phyloP scores from a whole-genome alignment of 2,329 filamentous ascomycete genomes.

The Fusarium clavum region DNA sequence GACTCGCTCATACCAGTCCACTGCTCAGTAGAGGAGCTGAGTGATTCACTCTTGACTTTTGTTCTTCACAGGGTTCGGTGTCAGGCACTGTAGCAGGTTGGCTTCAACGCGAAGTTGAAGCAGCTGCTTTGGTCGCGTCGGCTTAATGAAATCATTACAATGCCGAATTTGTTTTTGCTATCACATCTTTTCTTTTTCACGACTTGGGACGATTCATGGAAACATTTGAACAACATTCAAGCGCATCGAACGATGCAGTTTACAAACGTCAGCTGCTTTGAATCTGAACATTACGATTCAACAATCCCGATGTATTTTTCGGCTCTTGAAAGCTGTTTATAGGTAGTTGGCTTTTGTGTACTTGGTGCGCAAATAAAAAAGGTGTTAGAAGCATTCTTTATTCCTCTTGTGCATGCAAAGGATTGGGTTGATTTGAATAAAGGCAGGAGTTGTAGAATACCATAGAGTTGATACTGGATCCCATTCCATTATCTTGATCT shows the following conservation, averaged over 20 bases:
- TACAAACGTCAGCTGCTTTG: conserved; percentile 21
- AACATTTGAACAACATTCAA: conserved; percentile 32
- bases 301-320: conserved; percentile 16
- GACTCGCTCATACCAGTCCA: background rate
- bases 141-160: conserved; percentile 44
- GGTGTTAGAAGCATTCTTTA: conserved; percentile 24
- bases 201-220: conserved; percentile 43
- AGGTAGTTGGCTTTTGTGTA: conserved; percentile 29
- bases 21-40: conserved; percentile 1
- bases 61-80: conserved; percentile 41
- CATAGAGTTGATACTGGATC: conserved; percentile 4
- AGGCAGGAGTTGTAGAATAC: conserved; percentile 4
- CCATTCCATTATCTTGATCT: background rate
- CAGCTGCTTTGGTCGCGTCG: conserved; percentile 37
- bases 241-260: conserved; percentile 10
- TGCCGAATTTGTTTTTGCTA: conserved; percentile 28
- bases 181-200: conserved; percentile 38
- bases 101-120: conserved; percentile 34
- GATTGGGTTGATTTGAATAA: conserved; percentile 5
- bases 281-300: conserved; percentile 17
- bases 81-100: conserved; percentile 18
- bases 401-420: conserved; percentile 5
- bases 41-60: conserved; percentile 35
- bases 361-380: conserved; percentile 34
- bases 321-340: conserved; percentile 13